phyloP scores from a whole-genome alignment of 2,329 filamentous ascomycete species.

The Neonectria coccinea region DNA sequence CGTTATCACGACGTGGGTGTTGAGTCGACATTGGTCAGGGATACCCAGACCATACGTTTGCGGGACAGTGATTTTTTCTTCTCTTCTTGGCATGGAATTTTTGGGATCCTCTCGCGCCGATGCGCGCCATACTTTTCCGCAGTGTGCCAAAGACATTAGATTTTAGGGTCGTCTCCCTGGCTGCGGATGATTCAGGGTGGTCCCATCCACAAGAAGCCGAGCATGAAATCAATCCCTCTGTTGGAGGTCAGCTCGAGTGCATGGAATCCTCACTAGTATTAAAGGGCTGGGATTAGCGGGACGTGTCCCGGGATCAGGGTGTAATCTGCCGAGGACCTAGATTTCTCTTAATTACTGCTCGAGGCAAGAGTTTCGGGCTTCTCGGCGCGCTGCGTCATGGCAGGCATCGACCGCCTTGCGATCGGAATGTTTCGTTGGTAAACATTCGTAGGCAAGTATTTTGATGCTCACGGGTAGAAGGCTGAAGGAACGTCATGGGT shows the following conservation, averaged over 20 bases:
- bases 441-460: conserved; percentile 22
- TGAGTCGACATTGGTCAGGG: conserved; percentile 38
- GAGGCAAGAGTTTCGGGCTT: conserved; percentile 30
- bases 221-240: conserved; percentile 24
- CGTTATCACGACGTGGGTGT: conserved; percentile 32
- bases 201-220: conserved; percentile 26
- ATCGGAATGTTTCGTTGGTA: conserved; percentile 29
- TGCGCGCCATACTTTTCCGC: conserved; percentile 25
- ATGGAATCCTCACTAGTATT: conserved; percentile 34
- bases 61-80: conserved; percentile 33
- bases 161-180: conserved; percentile 26
- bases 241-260: conserved; percentile 30
- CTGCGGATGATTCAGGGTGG: conserved; percentile 27
- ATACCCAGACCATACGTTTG: conserved; percentile 44
- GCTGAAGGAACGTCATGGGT: conserved; percentile 26
- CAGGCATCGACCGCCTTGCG: conserved; percentile 12
- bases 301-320: conserved; percentile 29
- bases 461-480: conserved; percentile 26
- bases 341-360: conserved; percentile 31
- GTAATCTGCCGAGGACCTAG: conserved; percentile 23
- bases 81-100: conserved; percentile 24
- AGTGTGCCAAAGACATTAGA: conserved; percentile 21
- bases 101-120: conserved; percentile 22
- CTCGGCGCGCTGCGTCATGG: conserved; percentile 36
- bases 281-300: conserved; percentile 28